Evolutionary conservation across 768 basidiomycete genomes (phyloP), one percentile per base, ranked within the genome.

Genomic region (Pleurotus ostreatus): DNA sequence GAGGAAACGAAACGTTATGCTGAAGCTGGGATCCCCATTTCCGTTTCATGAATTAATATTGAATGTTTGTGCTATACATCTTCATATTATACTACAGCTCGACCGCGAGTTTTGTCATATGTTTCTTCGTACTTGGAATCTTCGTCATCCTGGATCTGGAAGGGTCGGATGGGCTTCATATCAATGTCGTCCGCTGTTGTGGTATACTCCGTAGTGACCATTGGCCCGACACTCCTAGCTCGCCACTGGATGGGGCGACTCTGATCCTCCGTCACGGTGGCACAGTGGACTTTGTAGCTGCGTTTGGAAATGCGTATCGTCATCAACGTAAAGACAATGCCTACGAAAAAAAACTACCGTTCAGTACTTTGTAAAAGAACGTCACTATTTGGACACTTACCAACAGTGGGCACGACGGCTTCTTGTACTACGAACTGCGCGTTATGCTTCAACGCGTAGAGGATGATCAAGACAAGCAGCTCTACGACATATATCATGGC

Each of bases 401-500:
- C 54, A 18, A 55, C 54, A n/a, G 54, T 55, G n/a, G 54, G 54
- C 13, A 55, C 54, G 7, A 55, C 45, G 23, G 54, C 39, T 37
- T 55, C 54, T 16, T 55, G 54, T 11, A 55, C 51, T 23, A 61
- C 54, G 34, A 57, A 57, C 20, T 60, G 55, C 5, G 49, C 62
- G 20, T 55, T 55, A 23, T 55, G 44, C n/a, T 55, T 22, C n/a
- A 58, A 18, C 2, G 56, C 58, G 34, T 59, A 63, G 16, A 63
- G 46, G 16, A 63, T 59, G 30, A 59, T 57, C 39, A 58, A 37
- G 6, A 61, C 25, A 22, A 61, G 25, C n/a, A 60, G 30, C 37
- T 61, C 49, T 12, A 60, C 11, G 16, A 51, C 59, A n/a, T 59
- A 63, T 4, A 63, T 55, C 53, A 54, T 52, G 8, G 61, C 62